phyloP scores from a whole-genome alignment of 495 filamentous ascomycete genomes.

The Diplogelasinospora grovesii region DNA sequence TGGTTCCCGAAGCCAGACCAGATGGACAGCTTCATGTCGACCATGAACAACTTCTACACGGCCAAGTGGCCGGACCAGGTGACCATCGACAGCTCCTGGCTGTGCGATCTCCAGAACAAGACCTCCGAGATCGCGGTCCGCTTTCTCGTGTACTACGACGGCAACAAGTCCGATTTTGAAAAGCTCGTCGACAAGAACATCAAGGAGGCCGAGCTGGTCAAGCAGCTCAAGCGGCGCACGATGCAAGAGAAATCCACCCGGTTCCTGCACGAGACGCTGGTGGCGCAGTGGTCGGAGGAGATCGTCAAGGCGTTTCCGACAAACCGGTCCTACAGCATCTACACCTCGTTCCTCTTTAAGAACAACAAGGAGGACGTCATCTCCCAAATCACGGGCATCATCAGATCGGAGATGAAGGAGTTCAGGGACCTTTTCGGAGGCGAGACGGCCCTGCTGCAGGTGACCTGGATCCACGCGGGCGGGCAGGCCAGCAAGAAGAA shows the following conservation, averaged over 20 bases:
- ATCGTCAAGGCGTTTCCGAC: constrained; percentile 12
- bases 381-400: background rate
- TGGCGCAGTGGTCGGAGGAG: constrained; percentile 24
- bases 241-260: constrained; percentile 19
- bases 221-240: constrained; percentile 18
- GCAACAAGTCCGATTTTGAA: no score
- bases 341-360: constrained; percentile 11
- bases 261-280: constrained; percentile 26
- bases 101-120: constrained; percentile 16
- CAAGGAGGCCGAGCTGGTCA: no score
- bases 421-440: background rate
- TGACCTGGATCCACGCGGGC: constrained; percentile 7
- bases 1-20: no score
- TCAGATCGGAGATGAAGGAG: background rate
- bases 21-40: background rate
- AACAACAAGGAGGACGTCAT: no score
- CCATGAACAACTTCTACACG: constrained; percentile 3
- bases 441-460: background rate
- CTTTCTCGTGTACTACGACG: no score
- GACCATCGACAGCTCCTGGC: constrained; percentile 25
- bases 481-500: no score
- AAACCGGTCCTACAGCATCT: constrained; percentile 13
- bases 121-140: no score
- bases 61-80: constrained; percentile 3
- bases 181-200: constrained; percentile 1